Conservation (phyloP, 495 filamentous ascomycete species). For the Xylaria flabelliformis region DNA sequence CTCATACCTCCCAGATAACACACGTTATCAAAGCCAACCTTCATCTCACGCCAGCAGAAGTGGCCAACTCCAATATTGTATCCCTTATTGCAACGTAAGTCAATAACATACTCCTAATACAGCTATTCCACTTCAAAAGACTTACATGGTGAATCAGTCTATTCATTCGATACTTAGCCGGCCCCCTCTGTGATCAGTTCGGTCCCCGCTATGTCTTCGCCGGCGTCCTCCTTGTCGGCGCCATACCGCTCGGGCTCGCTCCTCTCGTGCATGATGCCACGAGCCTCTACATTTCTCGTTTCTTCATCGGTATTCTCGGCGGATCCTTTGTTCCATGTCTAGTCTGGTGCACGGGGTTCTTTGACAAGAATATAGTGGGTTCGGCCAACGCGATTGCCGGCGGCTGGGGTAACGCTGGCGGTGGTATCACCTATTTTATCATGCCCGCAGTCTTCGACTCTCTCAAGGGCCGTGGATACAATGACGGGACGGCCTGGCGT, state of each 20-base stretch:
- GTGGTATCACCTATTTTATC: conserved; percentile 86
- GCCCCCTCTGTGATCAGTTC: conserved; percentile 83
- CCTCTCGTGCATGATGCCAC: conserved; percentile 73
- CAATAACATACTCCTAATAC: background rate
- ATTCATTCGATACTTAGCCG: conserved; percentile 80
- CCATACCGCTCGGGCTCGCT: conserved; percentile 83
- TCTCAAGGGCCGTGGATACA: conserved; percentile 67
- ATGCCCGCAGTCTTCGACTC: conserved; percentile 94
- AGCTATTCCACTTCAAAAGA: background rate
- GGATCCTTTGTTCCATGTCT: conserved; percentile 93
- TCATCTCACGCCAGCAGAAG: conserved; percentile 68
- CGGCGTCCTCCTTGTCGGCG: conserved; percentile 71
- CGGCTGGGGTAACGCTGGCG: conserved; percentile 89
- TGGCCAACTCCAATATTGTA: conserved; percentile 92
- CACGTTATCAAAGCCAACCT: conserved; percentile 81
- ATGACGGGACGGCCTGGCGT: conserved; percentile 77
- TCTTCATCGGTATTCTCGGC: conserved; percentile 93
- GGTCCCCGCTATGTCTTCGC: conserved; percentile 86
- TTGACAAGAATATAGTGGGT: conserved; percentile 94
- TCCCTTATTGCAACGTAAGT: conserved; percentile 84
- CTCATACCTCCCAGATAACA: conserved; percentile 60
- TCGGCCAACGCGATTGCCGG: conserved; percentile 87
- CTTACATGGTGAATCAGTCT: conserved; percentile 55
- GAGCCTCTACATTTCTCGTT: conserved; percentile 79
- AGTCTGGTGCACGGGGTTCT: conserved; percentile 95